These are phyloP conservation scores for Adansonia digitata DNA, from an alignment of 345 rosid genomes.

Conservation along the genomic window DNA sequence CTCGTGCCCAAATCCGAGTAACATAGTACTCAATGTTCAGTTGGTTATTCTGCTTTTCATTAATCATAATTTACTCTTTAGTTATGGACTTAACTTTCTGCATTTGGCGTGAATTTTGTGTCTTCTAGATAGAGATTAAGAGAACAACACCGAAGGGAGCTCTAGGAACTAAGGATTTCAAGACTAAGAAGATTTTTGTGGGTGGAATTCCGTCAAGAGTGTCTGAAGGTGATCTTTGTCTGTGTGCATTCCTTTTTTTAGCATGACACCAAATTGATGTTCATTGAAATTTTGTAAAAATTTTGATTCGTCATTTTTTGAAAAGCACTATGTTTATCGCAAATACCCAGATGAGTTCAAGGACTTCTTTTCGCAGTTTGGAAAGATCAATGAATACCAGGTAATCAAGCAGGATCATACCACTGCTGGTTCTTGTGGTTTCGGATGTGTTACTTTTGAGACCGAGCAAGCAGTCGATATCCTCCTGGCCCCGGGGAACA, in stretches of 20 bases:
- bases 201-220: constrained; percentile 83
- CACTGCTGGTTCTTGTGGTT: constrained; percentile 69
- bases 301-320: background rate
- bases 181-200: constrained; percentile 87
- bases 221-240: constrained; percentile 53
- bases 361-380: constrained; percentile 61
- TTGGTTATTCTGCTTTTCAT: background rate
- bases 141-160: constrained; percentile 79
- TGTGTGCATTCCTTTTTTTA: background rate
- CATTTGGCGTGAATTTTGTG: constrained; percentile 5
- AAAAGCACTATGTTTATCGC: constrained; percentile 4
- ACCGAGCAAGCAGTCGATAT: constrained; percentile 62
- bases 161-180: constrained; percentile 60
- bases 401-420: constrained; percentile 62
- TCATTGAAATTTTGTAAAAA: background rate
- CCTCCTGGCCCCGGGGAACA: constrained; percentile 54
- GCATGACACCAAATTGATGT: background rate
- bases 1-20: background rate
- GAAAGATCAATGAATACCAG: constrained; percentile 63
- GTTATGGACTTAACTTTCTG: background rate
- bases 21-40: background rate
- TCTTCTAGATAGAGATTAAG: constrained; percentile 71
- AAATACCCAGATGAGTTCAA: constrained; percentile 57
- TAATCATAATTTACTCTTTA: background rate
- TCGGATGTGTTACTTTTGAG: constrained; percentile 62